Base-by-base conservation (phyloP, 2,329 filamentous ascomycete species). In the Ascochyta clinopodiicola region DNA sequence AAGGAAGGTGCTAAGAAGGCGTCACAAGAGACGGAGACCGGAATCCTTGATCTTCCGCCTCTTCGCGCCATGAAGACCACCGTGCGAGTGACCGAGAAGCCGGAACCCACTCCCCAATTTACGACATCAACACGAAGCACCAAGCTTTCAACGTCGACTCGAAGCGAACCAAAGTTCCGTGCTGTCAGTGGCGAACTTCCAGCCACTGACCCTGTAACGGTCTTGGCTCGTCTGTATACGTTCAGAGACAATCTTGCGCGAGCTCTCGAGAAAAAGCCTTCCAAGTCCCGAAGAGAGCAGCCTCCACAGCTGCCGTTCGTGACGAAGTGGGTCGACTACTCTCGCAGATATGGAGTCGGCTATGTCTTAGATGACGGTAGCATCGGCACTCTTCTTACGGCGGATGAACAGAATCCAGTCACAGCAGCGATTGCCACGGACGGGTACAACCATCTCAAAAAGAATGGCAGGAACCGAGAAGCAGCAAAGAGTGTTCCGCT, bases 241-340 rank as follows among this genome's bases (percentile, higher is more conserved):
- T 78, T 82, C 65, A 73, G 78, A 25, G 73, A 80, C 57, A 82
- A 81, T 50, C 74, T 82, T 19, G 70, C 73, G 6, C 70, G 75
- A 37, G 79, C 79, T 5, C 68, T 82, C 8, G 67, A 75, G 25
- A 77, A 74, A 56, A 75, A 69, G 57, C 67, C 67, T 3, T 69
- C 62, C 12, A 71, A 65, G 40, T 68, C 69, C n/a, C 65, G 66
- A 56, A 66, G 67, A 39, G 86, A 67, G 81, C 85, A 75, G 78
- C 82, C 54, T 75, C 81, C 59, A 73, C 82, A 51, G 78, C 83
- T 70, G 69, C 86, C 58, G 74, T 88, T 70, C 82, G 88, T 69
- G 77, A 87, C 69, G 10, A 92, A 93, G 70, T 95, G 91, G 91
- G 91, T 95, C 6, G 91, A 95, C 72, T 95, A 95, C 74, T 92